phyloP scores from a whole-genome alignment of 169 alveolate species.

The Hepatocystis sp. region DNA sequence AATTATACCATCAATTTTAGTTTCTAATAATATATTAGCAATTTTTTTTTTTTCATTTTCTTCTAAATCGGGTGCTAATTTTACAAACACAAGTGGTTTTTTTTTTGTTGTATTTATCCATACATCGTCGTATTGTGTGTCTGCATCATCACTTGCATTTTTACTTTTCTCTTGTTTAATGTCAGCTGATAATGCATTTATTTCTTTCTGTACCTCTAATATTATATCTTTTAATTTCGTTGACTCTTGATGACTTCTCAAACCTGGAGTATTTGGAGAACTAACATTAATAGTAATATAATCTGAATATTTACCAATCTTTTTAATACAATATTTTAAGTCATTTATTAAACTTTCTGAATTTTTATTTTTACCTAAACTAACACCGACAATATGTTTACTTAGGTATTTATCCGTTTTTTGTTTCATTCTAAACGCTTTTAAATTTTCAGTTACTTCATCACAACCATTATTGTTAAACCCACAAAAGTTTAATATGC shows the following conservation, averaged over 20 bases:
- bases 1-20: slow-evolving; percentile 87
- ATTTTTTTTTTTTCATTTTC: slow-evolving; percentile 84
- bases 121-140: slow-evolving; percentile 14
- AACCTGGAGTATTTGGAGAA: slow-evolving; percentile 90
- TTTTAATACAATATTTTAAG: slow-evolving; percentile 75
- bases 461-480: slow-evolving; percentile 89
- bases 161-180: neutral
- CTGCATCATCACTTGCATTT: neutral
- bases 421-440: slow-evolving; percentile 77
- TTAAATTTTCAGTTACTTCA: slow-evolving; percentile 81
- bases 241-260: slow-evolving; percentile 85
- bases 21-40: slow-evolving; percentile 88
- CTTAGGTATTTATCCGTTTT: slow-evolving; percentile 82
- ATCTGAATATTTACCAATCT: slow-evolving; percentile 87
- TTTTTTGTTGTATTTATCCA: slow-evolving; percentile 76
- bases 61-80: slow-evolving; percentile 87
- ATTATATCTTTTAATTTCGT: slow-evolving; percentile 78
- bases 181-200: slow-evolving; percentile 29
- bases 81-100: slow-evolving; percentile 64
- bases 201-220: slow-evolving; percentile 75
- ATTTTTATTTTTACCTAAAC: slow-evolving; percentile 87
- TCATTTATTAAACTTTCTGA: slow-evolving; percentile 83
- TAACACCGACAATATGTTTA: slow-evolving; percentile 87
- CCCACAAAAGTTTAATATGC: slow-evolving; percentile 88
- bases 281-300: slow-evolving; percentile 88